Evolutionary conservation across 2,329 filamentous ascomycete genomes (phyloP), one percentile per base, ranked within the genome.

Genomic region (Calonectria montana): DNA sequence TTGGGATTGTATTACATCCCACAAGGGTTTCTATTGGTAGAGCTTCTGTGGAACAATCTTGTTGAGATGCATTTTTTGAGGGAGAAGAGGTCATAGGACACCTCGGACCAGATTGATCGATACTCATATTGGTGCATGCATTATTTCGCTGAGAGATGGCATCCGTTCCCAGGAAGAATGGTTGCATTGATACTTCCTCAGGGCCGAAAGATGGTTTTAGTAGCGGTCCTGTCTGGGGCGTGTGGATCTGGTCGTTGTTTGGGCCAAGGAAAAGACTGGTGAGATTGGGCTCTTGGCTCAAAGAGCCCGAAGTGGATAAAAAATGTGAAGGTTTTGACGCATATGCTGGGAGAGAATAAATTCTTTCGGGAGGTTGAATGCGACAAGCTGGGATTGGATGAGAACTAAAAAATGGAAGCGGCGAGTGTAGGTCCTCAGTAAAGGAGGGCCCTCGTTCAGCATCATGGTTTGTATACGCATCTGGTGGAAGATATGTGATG

Each of bases 141-240:
- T 4, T 37, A 21, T 15, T 13, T 35, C 7, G 21, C 21, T 27
- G 43, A 27, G 37, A 27, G 27, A 15, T 37, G 9, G 6, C 43
- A 45, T 16, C 70, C 16, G 12, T 3, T 2, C 12, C n/a, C 3
- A 65, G 25, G 12, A 23, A 21, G 16, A 55, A 27, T 16, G 50
- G 23, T 3, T 69, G 64, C 15, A 10, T 41, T 41, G 41, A 39
- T 7, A 64, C 15, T 10, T 68, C 23, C 6, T 68, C 66, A 16
- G 70, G 66, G n/a, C 61, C 50, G 31, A 80, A 70, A 3, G 70
- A 75, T 29, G 76, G 70, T 53, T 67, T 76, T 2, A 82, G 70
- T 15, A 80, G 80, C 9, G 82, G 83, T 29, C 78, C 71, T 10
- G 81, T 70, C 1, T 71, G 75, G 12, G 80, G 80, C 23, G 67